phyloP scores from a whole-genome alignment of 73 alveolate species.

The Tetrahymena malaccensis region DNA sequence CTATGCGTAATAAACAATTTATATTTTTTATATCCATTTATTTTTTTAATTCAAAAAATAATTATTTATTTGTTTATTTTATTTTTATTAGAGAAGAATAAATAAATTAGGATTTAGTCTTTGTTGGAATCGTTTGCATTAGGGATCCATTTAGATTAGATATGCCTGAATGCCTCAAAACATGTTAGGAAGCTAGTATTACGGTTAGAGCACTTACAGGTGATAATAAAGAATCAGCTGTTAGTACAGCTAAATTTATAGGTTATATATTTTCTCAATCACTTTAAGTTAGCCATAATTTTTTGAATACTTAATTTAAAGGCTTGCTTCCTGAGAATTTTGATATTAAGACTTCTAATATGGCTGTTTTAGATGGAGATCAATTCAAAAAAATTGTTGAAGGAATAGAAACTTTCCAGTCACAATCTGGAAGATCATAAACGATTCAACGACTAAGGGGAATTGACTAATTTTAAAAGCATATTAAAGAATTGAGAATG shows the following conservation, averaged over 20 bases:
- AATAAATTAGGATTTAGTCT: constrained; percentile 44
- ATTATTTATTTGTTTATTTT: no score
- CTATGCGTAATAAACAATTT: neutral
- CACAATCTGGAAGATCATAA: neutral
- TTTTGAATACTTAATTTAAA: neutral
- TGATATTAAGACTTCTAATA: neutral
- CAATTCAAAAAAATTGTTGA: neutral
- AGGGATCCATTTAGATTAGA: constrained; percentile 73
- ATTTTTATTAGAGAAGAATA: neutral
- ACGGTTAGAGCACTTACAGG: constrained; percentile 85
- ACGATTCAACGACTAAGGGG: neutral
- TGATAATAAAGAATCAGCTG: constrained; percentile 74
- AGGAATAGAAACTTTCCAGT: neutral
- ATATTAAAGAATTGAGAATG: neutral
- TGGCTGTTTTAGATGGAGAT: neutral
- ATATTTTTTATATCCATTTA: neutral
- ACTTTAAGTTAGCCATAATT: neutral
- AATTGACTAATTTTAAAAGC: neutral
- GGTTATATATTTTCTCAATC: constrained; percentile 13
- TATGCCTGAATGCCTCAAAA: constrained; percentile 46
- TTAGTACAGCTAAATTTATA: constrained; percentile 62
- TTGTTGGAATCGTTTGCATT: constrained; percentile 64
- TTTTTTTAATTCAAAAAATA: neutral
- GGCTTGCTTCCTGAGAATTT: neutral
- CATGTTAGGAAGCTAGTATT: constrained; percentile 68